phyloP scores from a whole-genome alignment of 352 stramenopile species.

The Phytopythium sindhum region DNA sequence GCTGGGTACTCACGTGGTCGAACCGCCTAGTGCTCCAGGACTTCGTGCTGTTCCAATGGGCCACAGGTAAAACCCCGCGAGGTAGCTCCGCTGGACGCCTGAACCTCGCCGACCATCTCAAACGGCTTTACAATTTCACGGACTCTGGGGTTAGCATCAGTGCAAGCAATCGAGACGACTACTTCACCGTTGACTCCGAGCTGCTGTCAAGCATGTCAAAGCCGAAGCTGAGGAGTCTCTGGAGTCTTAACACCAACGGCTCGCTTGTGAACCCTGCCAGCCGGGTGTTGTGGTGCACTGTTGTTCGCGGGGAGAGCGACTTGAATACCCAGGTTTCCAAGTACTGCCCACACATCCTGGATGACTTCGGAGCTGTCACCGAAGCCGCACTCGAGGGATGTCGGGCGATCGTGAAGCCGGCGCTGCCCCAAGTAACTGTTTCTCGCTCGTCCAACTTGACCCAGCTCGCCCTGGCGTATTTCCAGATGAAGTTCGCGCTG shows the following conservation, averaged over 20 bases:
- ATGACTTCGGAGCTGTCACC: slow-evolving; percentile 35
- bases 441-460: slow-evolving; percentile 34
- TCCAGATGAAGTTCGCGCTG: slow-evolving; percentile 30
- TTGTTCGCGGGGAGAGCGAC: slow-evolving; percentile 10
- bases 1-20: slow-evolving; percentile 52
- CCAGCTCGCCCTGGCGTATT: slow-evolving; percentile 31
- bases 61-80: slow-evolving; percentile 37
- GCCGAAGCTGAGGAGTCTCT: slow-evolving; percentile 32
- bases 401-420: slow-evolving; percentile 26
- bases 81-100: slow-evolving; percentile 20
- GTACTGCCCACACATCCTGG: slow-evolving; percentile 31
- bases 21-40: slow-evolving; percentile 35
- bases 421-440: slow-evolving; percentile 18
- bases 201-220: slow-evolving; percentile 13
- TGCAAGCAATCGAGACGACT: not conserved
- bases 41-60: slow-evolving; percentile 49
- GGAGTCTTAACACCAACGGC: slow-evolving; percentile 27
- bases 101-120: slow-evolving; percentile 24
- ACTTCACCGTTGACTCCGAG: slow-evolving; percentile 9
- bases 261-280: slow-evolving; percentile 47
- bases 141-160: slow-evolving; percentile 7
- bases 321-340: not conserved
- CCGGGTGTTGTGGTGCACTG: slow-evolving; percentile 43
- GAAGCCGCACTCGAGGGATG: slow-evolving; percentile 22
- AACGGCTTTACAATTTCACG: slow-evolving; percentile 24